Percentiles rank a stretch among this genome's conserved stretches.
Evolutionary conservation across 345 rosid species (phyloP).

Genomic region (Stellera chamaejasme): DNA sequence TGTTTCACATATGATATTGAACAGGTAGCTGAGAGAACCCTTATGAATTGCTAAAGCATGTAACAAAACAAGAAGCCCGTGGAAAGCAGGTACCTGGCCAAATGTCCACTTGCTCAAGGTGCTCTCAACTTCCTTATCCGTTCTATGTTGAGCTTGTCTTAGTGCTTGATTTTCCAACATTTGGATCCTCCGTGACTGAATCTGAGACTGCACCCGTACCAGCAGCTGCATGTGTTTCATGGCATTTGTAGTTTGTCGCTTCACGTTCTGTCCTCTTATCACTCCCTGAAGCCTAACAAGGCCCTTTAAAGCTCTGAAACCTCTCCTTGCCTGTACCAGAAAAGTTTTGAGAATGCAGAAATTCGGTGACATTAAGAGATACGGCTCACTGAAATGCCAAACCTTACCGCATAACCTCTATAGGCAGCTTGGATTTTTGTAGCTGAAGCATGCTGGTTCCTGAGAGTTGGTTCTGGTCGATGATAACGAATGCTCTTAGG

Average conservation of each 20-base stretch:
- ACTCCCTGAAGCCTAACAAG: conserved; percentile 98
- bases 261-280: conserved; percentile 79
- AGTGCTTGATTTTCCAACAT: conserved; percentile 78
- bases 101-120: conserved; percentile 50
- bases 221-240: conserved; percentile 90
- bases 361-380: conserved; percentile 5
- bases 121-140: conserved; percentile 46
- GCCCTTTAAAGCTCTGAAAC: conserved; percentile 88
- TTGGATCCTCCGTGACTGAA: conserved; percentile 88
- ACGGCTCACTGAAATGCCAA: neutral
- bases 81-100: conserved; percentile 35
- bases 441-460: conserved; percentile 57
- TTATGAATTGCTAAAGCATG: no score
- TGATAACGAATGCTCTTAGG: conserved; percentile 12
- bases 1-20: no score
- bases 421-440: conserved; percentile 83
- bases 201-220: conserved; percentile 92
- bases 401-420: conserved; percentile 76
- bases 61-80: neutral
- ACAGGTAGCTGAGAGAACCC: no score
- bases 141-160: conserved; percentile 35
- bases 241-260: conserved; percentile 81
- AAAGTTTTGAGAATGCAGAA: no score
- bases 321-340: conserved; percentile 66
- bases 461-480: conserved; percentile 62